phyloP scores from a whole-genome alignment of 1,284 basidiomycete genomes.

The Rhodotorula sp. region DNA sequence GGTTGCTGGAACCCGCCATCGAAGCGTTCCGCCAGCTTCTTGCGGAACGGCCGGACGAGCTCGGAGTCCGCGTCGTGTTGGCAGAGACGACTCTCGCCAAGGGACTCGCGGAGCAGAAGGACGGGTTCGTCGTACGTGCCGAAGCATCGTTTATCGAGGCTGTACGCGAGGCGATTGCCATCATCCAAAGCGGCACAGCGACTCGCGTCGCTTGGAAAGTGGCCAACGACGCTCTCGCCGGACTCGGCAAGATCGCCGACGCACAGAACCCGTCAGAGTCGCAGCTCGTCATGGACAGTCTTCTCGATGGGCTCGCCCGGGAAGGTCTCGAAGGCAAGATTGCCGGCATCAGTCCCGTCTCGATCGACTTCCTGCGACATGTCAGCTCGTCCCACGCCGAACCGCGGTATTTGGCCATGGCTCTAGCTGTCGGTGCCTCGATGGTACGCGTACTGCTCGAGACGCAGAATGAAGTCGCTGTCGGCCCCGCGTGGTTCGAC shows the following conservation, averaged over 20 bases:
- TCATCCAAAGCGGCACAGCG: conserved; percentile 32
- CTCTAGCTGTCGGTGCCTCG: conserved; percentile 64
- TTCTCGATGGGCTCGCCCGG: conserved; percentile 24
- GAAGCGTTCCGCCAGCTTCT: conserved; percentile 64
- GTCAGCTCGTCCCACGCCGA: conserved; percentile 7
- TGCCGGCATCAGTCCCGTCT: conserved; percentile 31
- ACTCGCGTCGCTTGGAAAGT: conserved; percentile 79
- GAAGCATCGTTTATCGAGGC: conserved; percentile 67
- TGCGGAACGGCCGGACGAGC: conserved; percentile 56
- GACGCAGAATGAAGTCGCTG: conserved; percentile 59
- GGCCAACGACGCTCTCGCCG: conserved; percentile 71
- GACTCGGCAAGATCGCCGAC: conserved; percentile 42
- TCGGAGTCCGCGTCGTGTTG: conserved; percentile 71
- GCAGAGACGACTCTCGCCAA: conserved; percentile 71
- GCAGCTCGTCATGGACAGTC: not conserved
- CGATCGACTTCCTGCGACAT: conserved; percentile 8
- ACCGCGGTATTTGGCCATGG: conserved; percentile 15
- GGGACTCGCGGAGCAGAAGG: conserved; percentile 63
- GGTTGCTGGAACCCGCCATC: conserved; percentile 73
- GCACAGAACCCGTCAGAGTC: not conserved
- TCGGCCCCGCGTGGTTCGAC: conserved; percentile 72
- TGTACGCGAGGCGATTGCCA: conserved; percentile 12
- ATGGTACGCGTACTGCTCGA: conserved; percentile 70
- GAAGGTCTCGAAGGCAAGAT: conserved; percentile 47
- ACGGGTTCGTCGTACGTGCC: conserved; percentile 72